phyloP scores from a whole-genome alignment of 192 early-diverging fungal species.

The Coemansia sp. region DNA sequence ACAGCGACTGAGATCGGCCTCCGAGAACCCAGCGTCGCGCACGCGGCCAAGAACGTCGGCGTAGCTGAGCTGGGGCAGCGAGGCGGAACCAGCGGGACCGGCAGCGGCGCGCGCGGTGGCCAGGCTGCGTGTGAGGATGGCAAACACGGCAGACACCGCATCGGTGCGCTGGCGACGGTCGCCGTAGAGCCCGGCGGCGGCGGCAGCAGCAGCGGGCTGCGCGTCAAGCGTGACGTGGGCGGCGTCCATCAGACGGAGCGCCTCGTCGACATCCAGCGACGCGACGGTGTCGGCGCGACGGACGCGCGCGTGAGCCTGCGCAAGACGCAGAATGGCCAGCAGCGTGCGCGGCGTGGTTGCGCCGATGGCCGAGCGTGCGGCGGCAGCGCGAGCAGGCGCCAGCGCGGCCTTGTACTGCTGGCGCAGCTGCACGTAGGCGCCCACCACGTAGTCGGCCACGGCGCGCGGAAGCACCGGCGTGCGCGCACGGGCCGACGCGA shows the following conservation, averaged over 20 bases:
- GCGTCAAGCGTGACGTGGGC: constrained; percentile 81
- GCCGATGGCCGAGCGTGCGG: constrained; percentile 29
- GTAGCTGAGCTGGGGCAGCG: constrained; percentile 60
- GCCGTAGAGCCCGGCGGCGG: constrained; percentile 22
- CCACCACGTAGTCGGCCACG: constrained; percentile 85
- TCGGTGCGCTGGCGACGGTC: constrained; percentile 45
- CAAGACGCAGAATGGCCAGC: constrained; percentile 80
- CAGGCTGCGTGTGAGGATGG: constrained; percentile 73
- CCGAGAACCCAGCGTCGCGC: constrained; percentile 74
- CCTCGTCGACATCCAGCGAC: constrained; percentile 82
- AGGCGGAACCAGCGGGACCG: constrained; percentile 16
- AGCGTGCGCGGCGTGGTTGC: constrained; percentile 70
- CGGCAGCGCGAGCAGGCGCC: constrained; percentile 17
- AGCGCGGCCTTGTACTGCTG: constrained; percentile 58
- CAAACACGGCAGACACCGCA: constrained; percentile 57
- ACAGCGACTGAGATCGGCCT: constrained; percentile 73
- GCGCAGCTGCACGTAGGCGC: constrained; percentile 79
- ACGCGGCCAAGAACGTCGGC: constrained; percentile 68
- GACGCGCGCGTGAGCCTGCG: constrained; percentile 80
- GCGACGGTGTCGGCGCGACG: constrained; percentile 68
- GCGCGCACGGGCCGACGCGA: constrained; percentile 76
- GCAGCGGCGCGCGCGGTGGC: constrained; percentile 58
- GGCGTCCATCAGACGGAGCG: constrained; percentile 85
- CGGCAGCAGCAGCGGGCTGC: constrained; percentile 24
- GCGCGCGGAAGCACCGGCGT: constrained; percentile 70